phyloP scores from a whole-genome alignment of 257 asterid genomes.

The Petunia secreta region DNA sequence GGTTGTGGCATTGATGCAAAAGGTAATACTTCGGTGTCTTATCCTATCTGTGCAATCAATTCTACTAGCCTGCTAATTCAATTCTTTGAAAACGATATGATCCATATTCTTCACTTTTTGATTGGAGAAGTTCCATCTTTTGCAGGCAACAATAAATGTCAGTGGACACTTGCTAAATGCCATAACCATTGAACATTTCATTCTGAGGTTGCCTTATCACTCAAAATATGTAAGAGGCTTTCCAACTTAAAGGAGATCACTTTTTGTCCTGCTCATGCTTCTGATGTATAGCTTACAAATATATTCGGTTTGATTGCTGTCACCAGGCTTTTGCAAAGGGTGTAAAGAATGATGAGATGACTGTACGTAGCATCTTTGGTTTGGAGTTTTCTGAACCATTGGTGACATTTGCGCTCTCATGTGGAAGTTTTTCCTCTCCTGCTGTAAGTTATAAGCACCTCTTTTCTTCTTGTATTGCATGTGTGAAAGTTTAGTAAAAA shows the following conservation, averaged over 20 bases:
- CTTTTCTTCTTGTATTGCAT: neutral
- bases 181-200: conserved; percentile 77
- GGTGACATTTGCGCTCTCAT: conserved; percentile 91
- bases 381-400: conserved; percentile 80
- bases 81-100: neutral
- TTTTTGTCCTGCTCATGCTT: neutral
- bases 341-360: conserved; percentile 55
- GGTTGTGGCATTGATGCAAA: conserved; percentile 74
- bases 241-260: neutral
- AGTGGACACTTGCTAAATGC: conserved; percentile 74
- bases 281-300: neutral
- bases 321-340: conserved; percentile 65
- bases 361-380: conserved; percentile 55
- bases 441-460: conserved; percentile 55
- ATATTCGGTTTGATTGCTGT: conserved; percentile 18
- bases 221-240: conserved; percentile 61
- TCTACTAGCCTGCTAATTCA: conserved; percentile 7
- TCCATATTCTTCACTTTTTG: neutral
- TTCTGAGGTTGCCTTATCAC: conserved; percentile 76
- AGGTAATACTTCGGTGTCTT: conserved; percentile 45
- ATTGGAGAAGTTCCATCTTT: conserved; percentile 22
- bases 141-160: conserved; percentile 71
- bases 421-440: conserved; percentile 99
- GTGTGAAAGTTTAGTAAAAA: neutral
- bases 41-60: conserved; percentile 2